Conservation (phyloP, 352 stramenopile genomes). For the Globisporangium nagaii region DNA sequence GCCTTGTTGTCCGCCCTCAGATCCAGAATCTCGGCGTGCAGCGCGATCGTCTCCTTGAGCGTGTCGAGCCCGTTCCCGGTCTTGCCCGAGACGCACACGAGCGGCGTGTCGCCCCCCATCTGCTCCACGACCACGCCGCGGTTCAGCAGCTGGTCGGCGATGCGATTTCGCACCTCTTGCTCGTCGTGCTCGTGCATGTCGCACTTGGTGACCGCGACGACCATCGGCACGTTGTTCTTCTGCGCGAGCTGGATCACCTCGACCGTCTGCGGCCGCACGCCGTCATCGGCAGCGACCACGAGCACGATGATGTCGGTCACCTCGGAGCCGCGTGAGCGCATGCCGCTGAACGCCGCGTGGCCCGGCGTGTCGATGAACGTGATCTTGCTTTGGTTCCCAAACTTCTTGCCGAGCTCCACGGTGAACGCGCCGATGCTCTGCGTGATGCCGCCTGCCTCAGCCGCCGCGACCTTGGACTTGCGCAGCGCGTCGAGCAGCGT, state of each 20-base stretch:
- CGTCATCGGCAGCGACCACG: constrained; percentile 98
- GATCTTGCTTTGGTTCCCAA: constrained; percentile 55
- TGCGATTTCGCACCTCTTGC: constrained; percentile 52
- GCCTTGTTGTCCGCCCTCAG: constrained; percentile 89
- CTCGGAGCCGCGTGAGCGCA: constrained; percentile 95
- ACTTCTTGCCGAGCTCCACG: constrained; percentile 89
- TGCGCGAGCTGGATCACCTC: constrained; percentile 94
- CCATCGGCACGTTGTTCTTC: constrained; percentile 93
- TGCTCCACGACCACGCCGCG: constrained; percentile 94
- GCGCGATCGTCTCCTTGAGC: constrained; percentile 95
- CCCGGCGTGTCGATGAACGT: constrained; percentile 99
- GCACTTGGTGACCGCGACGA: constrained; percentile 98
- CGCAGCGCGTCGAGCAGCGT: constrained; percentile 95
- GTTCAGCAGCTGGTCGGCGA: constrained; percentile 86
- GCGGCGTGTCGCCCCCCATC: constrained; percentile 91
- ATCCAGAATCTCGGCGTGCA: constrained; percentile 96
- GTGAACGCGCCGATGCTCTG: constrained; percentile 98
- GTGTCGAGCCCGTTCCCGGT: constrained; percentile 92
- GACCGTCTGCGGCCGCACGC: constrained; percentile 96
- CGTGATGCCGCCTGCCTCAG: constrained; percentile 99
- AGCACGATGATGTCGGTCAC: constrained; percentile 98
- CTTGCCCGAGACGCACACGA: constrained; percentile 96
- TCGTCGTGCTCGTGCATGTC: constrained; percentile 86
- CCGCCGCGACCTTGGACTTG: constrained; percentile 89
- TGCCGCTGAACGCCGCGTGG: constrained; percentile 98